These are phyloP conservation scores for Starmerella gropengiesseri DNA, from an alignment of 805 yeast genomes.

Conservation along the genomic window DNA sequence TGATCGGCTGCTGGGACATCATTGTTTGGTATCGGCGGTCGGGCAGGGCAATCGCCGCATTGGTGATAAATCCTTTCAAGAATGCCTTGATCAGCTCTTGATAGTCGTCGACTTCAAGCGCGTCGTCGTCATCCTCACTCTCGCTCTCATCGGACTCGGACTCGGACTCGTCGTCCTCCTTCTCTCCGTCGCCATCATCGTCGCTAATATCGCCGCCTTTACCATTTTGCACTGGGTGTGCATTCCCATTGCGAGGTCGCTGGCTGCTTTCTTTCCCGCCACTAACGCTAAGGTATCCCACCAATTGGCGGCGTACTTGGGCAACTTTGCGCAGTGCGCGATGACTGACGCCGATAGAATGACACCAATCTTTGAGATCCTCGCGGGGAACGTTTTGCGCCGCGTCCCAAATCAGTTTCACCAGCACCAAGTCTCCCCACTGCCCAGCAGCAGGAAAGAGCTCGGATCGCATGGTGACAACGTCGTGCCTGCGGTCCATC, in stretches of 20 bases:
- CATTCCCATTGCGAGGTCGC: neutral
- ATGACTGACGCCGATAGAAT: slow-evolving; percentile 58
- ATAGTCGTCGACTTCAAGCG: slow-evolving; percentile 34
- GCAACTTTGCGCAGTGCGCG: slow-evolving; percentile 72
- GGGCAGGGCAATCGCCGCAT: slow-evolving; percentile 89
- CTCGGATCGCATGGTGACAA: slow-evolving; percentile 62
- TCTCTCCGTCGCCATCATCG: slow-evolving; percentile 23
- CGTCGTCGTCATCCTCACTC: slow-evolving; percentile 4
- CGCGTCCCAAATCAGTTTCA: slow-evolving; percentile 64
- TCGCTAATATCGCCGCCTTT: slow-evolving; percentile 28
- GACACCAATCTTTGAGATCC: slow-evolving; percentile 79
- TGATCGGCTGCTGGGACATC: slow-evolving; percentile 62
- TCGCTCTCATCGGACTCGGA: slow-evolving; percentile 6
- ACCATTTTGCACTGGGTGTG: neutral
- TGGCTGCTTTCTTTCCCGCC: neutral
- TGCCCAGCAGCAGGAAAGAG: slow-evolving; percentile 58
- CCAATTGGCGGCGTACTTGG: slow-evolving; percentile 64
- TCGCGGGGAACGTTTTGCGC: slow-evolving; percentile 30
- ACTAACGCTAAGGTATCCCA: slow-evolving; percentile 41
- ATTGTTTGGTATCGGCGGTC: slow-evolving; percentile 87
- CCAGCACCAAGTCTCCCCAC: slow-evolving; percentile 73
- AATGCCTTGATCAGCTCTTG: slow-evolving; percentile 63
- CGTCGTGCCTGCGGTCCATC: slow-evolving; percentile 71
- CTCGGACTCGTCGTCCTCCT: slow-evolving; percentile 17
- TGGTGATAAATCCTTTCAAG: slow-evolving; percentile 69